Conservation (phyloP, 225 moss, liverwort and hornwort genomes). For the Anthoceros angustus region DNA sequence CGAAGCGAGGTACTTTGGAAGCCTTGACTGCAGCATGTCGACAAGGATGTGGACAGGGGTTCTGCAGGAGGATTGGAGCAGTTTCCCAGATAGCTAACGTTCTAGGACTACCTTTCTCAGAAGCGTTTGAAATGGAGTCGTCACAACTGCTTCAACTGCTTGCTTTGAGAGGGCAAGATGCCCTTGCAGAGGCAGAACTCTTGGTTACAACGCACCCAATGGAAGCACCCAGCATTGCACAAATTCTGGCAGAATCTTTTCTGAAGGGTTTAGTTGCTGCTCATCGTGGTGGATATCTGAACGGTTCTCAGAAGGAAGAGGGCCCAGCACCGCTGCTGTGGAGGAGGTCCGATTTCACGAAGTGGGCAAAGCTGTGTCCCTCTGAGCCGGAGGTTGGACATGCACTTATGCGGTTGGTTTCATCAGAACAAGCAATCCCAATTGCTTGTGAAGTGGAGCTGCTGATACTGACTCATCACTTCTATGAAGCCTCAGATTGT, state of each 20-base stretch:
- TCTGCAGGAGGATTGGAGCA: constrained; percentile 72
- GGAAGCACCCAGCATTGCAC: constrained; percentile 57
- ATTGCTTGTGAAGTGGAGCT: constrained; percentile 99
- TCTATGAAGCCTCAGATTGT: constrained; percentile 91
- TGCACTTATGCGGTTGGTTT: constrained; percentile 90
- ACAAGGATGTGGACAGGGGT: constrained; percentile 63
- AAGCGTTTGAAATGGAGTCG: constrained; percentile 55
- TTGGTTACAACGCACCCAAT: constrained; percentile 77
- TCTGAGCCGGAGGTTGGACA: constrained; percentile 94
- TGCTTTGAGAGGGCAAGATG: constrained; percentile 84
- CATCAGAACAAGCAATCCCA: constrained; percentile 87
- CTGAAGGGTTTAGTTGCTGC: constrained; percentile 90
- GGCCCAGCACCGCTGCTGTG: constrained; percentile 93
- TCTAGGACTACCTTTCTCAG: constrained; percentile 53
- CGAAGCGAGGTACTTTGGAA: constrained; percentile 35
- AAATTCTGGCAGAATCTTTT: constrained; percentile 93
- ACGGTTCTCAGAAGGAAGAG: constrained; percentile 68
- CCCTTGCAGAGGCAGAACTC: constrained; percentile 70
- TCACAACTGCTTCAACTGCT: constrained; percentile 76
- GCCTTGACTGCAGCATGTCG: constrained; percentile 52
- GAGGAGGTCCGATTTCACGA: constrained; percentile 85
- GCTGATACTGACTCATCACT: constrained; percentile 81
- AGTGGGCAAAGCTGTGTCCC: constrained; percentile 85
- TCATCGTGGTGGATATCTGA: constrained; percentile 89
- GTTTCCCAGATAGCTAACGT: constrained; percentile 67